Conservation (phyloP, 2,329 filamentous ascomycete species). For the Fusarium heterosporum region DNA sequence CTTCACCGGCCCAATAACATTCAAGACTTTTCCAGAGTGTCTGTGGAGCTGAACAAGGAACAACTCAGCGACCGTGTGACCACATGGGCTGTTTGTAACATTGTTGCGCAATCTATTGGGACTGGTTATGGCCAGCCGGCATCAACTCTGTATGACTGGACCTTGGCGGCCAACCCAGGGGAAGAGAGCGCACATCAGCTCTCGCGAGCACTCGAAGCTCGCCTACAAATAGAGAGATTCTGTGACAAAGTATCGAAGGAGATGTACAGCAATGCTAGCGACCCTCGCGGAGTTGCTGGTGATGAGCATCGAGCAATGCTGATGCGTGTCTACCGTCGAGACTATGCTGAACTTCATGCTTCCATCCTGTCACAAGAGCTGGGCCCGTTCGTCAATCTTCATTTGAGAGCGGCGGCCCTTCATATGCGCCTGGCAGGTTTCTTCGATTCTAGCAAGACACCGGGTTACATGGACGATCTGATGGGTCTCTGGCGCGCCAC, state of each 20-base stretch:
- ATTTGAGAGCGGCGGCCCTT: slow-evolving; percentile 77
- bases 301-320: slow-evolving; percentile 75
- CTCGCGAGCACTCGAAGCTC: slow-evolving; percentile 71
- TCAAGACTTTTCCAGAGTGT: slow-evolving; percentile 83
- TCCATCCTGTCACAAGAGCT: slow-evolving; percentile 69
- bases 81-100: slow-evolving; percentile 88
- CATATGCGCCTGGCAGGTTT: slow-evolving; percentile 84
- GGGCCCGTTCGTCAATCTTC: slow-evolving; percentile 70
- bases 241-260: slow-evolving; percentile 82
- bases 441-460: slow-evolving; percentile 80
- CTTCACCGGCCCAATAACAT: slow-evolving; percentile 84
- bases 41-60: slow-evolving; percentile 79
- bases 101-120: slow-evolving; percentile 83
- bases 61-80: slow-evolving; percentile 82
- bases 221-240: slow-evolving; percentile 78
- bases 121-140: slow-evolving; percentile 87
- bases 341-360: slow-evolving; percentile 72
- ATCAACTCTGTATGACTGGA: slow-evolving; percentile 82
- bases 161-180: slow-evolving; percentile 69
- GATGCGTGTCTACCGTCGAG: slow-evolving; percentile 73
- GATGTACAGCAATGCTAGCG: slow-evolving; percentile 82
- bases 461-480: slow-evolving; percentile 78
- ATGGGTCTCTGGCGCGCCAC: slow-evolving; percentile 81
- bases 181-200: slow-evolving; percentile 70
- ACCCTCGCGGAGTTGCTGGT: slow-evolving; percentile 75